A percentile compares a stretch with the other conserved stretches of the same genome.
Evolutionary conservation across 2,329 filamentous ascomycete species (phyloP).

Genomic region (Ophiostoma perfectum): DNA sequence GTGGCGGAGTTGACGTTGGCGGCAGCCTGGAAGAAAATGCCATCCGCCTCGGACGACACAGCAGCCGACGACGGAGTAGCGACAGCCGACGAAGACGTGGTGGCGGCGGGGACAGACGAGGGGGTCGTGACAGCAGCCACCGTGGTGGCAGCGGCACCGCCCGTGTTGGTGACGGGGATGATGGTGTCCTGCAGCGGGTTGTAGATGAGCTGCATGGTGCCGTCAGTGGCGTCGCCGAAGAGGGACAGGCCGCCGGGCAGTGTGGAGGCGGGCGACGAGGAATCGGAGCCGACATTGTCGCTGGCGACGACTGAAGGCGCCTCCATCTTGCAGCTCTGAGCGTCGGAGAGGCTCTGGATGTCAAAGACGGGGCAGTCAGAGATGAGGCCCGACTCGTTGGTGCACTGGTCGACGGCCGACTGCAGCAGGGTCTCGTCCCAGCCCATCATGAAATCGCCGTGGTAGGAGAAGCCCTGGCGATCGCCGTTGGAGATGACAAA

Average conservation of each 20-base stretch:
- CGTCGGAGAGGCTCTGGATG: conserved; percentile 54
- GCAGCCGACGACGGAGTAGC: background rate
- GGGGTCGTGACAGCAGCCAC: conserved; percentile 20
- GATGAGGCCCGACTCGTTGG: conserved; percentile 61
- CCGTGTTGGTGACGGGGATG: conserved; percentile 15
- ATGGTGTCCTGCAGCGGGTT: conserved; percentile 21
- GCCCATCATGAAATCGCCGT: conserved; percentile 75
- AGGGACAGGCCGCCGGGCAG: conserved; percentile 62
- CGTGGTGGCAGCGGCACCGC: conserved; percentile 18
- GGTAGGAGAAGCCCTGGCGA: conserved; percentile 66
- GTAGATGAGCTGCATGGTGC: conserved; percentile 22
- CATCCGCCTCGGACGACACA: background rate
- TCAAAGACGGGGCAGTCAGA: conserved; percentile 70
- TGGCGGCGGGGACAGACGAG: conserved; percentile 15
- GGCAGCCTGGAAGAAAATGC: conserved; percentile 8
- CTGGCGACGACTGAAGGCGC: conserved; percentile 48
- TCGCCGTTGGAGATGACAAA: conserved; percentile 79
- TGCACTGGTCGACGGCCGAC: conserved; percentile 68
- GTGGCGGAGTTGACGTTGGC: conserved; percentile 18
- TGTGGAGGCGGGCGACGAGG: conserved; percentile 39
- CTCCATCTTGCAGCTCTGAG: conserved; percentile 57
- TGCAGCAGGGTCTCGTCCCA: conserved; percentile 69
- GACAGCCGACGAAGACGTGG: conserved; percentile 7
- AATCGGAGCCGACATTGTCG: conserved; percentile 49
- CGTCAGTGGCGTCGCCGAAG: conserved; percentile 21